Percentiles rank a stretch among this genome's conserved stretches.
These are phyloP conservation scores for Neoarthrinium moseri DNA, from an alignment of 2,329 filamentous ascomycete genomes.

Conservation along the genomic window DNA sequence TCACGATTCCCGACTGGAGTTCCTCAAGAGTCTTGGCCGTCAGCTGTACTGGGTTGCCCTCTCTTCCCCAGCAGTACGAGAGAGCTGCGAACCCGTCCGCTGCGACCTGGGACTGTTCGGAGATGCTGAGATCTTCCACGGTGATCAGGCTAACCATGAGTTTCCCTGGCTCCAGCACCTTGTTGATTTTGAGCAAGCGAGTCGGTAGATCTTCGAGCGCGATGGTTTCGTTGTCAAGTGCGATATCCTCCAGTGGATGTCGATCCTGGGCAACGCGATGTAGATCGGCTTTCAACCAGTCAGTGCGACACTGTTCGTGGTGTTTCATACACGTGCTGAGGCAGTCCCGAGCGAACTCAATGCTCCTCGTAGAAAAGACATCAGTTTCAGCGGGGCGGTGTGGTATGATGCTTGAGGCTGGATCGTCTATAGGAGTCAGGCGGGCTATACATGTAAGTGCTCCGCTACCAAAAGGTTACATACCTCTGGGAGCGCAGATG, in stretches of 20 bases:
- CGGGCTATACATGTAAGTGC: neutral
- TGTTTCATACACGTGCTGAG: neutral
- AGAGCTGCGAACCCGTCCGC: neutral
- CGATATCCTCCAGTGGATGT: neutral
- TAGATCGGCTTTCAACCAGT: neutral
- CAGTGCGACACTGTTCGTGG: slow-evolving; percentile 1
- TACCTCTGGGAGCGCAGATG: neutral
- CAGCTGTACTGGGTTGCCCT: slow-evolving; percentile 1
- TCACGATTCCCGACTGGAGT: neutral
- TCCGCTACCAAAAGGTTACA: neutral
- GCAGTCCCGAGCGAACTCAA: neutral
- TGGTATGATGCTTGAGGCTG: neutral
- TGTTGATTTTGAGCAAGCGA: neutral
- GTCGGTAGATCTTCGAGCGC: neutral
- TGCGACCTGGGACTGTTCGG: neutral
- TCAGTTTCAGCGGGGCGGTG: neutral
- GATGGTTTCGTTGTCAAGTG: neutral
- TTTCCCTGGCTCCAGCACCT: neutral
- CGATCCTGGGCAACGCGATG: neutral
- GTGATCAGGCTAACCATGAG: neutral
- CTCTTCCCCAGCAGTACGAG: slow-evolving; percentile 1
- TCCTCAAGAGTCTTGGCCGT: neutral
- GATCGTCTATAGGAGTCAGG: neutral
- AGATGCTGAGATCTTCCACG: neutral
- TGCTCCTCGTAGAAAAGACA: neutral